A percentile compares a stretch with the other conserved stretches of the same genome.
Conservation (phyloP, 371 early-diverging fungal genomes). For the Lichtheimia ramosa region DNA sequence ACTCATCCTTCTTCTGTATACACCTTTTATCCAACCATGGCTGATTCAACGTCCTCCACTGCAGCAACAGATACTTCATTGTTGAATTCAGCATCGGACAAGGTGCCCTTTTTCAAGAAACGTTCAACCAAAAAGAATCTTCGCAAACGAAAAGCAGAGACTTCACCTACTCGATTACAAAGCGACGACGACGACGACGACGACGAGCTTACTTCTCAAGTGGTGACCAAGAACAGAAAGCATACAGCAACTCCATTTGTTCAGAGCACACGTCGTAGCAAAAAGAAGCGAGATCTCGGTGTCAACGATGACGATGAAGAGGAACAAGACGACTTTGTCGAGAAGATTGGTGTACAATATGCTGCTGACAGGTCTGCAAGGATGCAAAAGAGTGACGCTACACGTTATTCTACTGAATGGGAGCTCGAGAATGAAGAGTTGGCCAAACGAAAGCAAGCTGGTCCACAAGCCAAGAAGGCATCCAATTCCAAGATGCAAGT, state of each 20-base stretch:
- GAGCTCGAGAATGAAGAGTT: slow-evolving; percentile 43
- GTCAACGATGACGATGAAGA: slow-evolving; percentile 21
- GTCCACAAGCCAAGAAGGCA: slow-evolving; percentile 29
- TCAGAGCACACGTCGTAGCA: slow-evolving; percentile 39
- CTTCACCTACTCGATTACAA: background rate
- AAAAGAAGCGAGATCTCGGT: slow-evolving; percentile 18
- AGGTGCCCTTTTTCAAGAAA: slow-evolving; percentile 62
- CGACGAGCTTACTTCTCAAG: slow-evolving; percentile 34
- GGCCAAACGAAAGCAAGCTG: slow-evolving; percentile 27
- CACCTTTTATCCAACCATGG: background rate
- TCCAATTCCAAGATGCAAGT: slow-evolving; percentile 61
- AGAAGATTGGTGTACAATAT: slow-evolving; percentile 52
- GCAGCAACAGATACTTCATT: slow-evolving; percentile 1
- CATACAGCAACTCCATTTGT: slow-evolving; percentile 39
- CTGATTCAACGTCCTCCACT: background rate
- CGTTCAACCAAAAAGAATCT: slow-evolving; percentile 53
- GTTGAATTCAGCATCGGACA: background rate
- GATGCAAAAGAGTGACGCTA: slow-evolving; percentile 51
- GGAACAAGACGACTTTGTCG: slow-evolving; percentile 41
- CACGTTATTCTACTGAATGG: slow-evolving; percentile 54
- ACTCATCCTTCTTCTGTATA: too few relatives aligned
- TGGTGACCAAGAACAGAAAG: slow-evolving; percentile 54
- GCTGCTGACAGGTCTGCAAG: slow-evolving; percentile 49
- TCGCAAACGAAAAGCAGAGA: slow-evolving; percentile 32
- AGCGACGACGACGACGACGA: slow-evolving; percentile 42